phyloP scores from a whole-genome alignment of 331 rosid species.

The Telfairia occidentalis region DNA sequence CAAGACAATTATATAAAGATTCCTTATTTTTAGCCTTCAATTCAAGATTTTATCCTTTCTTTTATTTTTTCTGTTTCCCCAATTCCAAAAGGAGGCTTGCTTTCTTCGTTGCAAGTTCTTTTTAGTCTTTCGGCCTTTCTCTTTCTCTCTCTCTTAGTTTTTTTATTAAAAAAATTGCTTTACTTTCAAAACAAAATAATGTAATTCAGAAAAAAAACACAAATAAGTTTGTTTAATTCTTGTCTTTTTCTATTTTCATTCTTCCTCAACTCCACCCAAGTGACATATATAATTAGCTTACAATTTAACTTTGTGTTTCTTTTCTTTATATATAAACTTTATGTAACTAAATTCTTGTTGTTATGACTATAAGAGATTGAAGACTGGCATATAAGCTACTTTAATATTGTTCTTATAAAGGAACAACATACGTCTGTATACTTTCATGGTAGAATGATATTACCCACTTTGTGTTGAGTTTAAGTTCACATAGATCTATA shows the following conservation, averaged over 20 bases:
- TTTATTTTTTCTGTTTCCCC: background rate
- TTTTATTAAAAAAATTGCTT: no score
- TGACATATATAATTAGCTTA: background rate
- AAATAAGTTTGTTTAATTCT: no score
- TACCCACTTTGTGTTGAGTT: background rate
- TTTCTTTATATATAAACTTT: no score
- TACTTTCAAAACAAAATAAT: background rate
- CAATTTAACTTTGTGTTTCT: no score
- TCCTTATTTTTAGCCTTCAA: background rate
- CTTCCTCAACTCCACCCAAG: background rate
- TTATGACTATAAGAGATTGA: no score
- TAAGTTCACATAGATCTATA: no score
- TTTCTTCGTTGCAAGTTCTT: background rate
- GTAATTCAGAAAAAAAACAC: no score
- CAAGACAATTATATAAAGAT: background rate
- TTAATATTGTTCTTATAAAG: no score
- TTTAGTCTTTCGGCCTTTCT: background rate
- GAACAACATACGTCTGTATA: background rate
- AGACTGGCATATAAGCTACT: no score
- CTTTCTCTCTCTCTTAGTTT: background rate
- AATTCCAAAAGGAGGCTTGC: background rate
- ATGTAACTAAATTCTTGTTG: no score
- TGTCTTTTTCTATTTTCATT: background rate
- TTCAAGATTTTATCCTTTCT: background rate
- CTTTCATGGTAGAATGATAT: background rate